These are phyloP conservation scores for Glebionis coronaria DNA, from an alignment of 129 eudicot genomes.

Conservation along the genomic window DNA sequence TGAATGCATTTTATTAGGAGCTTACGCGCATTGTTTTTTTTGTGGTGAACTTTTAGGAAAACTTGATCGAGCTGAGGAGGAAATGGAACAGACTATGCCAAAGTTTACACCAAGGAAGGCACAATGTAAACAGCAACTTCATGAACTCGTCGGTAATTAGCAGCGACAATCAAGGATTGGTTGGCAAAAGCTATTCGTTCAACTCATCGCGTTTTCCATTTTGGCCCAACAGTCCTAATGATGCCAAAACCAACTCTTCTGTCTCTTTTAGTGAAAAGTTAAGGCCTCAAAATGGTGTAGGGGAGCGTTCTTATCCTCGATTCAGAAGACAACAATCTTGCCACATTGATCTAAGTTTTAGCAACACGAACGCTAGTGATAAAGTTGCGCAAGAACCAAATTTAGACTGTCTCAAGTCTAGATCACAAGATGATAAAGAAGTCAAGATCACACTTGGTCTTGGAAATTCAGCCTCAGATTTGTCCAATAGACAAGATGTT, in stretches of 20 bases:
- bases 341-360: conserved; percentile 68
- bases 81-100: conserved; percentile 78
- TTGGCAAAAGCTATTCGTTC: conserved; percentile 36
- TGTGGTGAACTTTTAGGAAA: conserved; percentile 45
- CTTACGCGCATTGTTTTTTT: background rate
- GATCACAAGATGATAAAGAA: conserved; percentile 49
- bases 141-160: conserved; percentile 24
- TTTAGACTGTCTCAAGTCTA: conserved; percentile 62
- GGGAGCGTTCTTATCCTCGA: conserved; percentile 47
- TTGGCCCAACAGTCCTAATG: conserved; percentile 48
- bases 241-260: conserved; percentile 27
- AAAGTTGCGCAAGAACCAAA: conserved; percentile 46
- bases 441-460: conserved; percentile 75
- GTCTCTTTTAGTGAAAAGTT: conserved; percentile 50
- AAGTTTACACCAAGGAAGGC: conserved; percentile 64
- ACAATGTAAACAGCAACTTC: conserved; percentile 29
- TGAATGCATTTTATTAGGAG: background rate
- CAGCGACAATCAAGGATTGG: conserved; percentile 25
- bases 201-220: conserved; percentile 44
- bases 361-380: conserved; percentile 25
- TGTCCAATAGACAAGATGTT: conserved; percentile 27
- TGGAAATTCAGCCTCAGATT: conserved; percentile 43
- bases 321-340: conserved; percentile 88
- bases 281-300: conserved; percentile 34
- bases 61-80: conserved; percentile 53